Evolutionary conservation across 1,284 basidiomycete species (phyloP).

Genomic region (Marasmius fiardii): DNA sequence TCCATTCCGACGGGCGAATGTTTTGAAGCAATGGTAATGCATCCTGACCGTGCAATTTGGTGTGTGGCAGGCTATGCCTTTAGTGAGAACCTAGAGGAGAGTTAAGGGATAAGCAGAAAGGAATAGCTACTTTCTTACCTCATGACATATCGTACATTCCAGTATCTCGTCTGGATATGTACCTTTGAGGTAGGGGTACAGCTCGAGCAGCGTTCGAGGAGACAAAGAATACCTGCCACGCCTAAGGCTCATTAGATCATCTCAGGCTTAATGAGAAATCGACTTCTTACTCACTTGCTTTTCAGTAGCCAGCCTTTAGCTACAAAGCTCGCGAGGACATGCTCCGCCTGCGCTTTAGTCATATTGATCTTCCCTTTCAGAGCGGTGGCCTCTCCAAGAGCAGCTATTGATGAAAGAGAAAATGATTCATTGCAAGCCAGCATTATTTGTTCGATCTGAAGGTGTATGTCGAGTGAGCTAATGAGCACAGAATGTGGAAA

Average conservation of each 20-base stretch:
- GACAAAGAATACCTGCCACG: slow-evolving; percentile 77
- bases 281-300: slow-evolving; percentile 65
- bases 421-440: slow-evolving; percentile 71
- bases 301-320: slow-evolving; percentile 77
- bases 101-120: neutral
- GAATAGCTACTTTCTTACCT: slow-evolving; percentile 39
- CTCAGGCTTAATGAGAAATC: neutral
- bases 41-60: slow-evolving; percentile 62
- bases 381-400: slow-evolving; percentile 64
- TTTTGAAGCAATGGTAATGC: slow-evolving; percentile 66
- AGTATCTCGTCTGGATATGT: slow-evolving; percentile 71
- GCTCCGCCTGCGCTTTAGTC: slow-evolving; percentile 73
- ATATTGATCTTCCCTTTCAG: slow-evolving; percentile 64
- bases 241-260: slow-evolving; percentile 28
- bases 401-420: slow-evolving; percentile 73
- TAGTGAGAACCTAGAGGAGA: slow-evolving; percentile 53
- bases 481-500: slow-evolving; percentile 1
- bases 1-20: slow-evolving; percentile 35
- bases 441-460: slow-evolving; percentile 85
- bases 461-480: neutral
- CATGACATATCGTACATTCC: slow-evolving; percentile 74
- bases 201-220: slow-evolving; percentile 71
- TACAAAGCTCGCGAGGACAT: slow-evolving; percentile 74
- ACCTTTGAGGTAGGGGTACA: slow-evolving; percentile 69
- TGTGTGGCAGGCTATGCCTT: slow-evolving; percentile 63